These are phyloP conservation scores for Rheum nobile DNA, from an alignment of 148 eudicot genomes.

Conservation along the genomic window DNA sequence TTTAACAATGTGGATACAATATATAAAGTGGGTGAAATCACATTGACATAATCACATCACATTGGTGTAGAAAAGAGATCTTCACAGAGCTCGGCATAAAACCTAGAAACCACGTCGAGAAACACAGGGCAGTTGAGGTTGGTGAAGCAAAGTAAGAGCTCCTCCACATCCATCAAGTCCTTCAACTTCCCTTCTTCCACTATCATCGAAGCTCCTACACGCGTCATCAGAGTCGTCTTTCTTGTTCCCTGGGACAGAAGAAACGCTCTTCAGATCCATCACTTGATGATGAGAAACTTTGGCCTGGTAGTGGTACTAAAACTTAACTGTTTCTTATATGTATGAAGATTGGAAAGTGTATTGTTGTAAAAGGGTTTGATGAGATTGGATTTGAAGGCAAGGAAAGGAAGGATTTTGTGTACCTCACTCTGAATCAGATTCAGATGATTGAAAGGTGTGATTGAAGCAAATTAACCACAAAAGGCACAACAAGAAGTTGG, in stretches of 20 bases:
- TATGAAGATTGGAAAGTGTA: constrained; percentile 24
- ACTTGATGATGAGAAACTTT: neutral
- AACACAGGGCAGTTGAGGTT: constrained; percentile 55
- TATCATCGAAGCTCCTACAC: constrained; percentile 71
- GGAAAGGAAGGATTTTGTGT: neutral
- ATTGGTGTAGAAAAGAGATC: constrained; percentile 62
- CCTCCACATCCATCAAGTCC: constrained; percentile 70
- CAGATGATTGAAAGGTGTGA: neutral
- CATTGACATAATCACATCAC: too few relatives aligned
- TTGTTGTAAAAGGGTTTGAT: constrained; percentile 42
- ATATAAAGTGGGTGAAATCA: too few relatives aligned
- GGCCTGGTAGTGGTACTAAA: constrained; percentile 5
- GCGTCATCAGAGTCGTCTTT: constrained; percentile 26
- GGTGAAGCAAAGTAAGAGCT: constrained; percentile 70
- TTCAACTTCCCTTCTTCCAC: constrained; percentile 55
- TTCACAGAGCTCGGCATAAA: constrained; percentile 71
- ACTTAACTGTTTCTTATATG: constrained; percentile 9
- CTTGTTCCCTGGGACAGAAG: neutral
- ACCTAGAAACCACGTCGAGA: constrained; percentile 58
- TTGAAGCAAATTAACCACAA: neutral
- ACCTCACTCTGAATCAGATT: too few relatives aligned
- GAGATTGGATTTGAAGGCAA: constrained; percentile 52
- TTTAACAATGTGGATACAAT: too few relatives aligned
- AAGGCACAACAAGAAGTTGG: neutral
- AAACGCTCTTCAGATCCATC: neutral